These are phyloP conservation scores for Globomyces pollinis-pini DNA, from an alignment of 192 early-diverging fungal species.

Conservation along the genomic window DNA sequence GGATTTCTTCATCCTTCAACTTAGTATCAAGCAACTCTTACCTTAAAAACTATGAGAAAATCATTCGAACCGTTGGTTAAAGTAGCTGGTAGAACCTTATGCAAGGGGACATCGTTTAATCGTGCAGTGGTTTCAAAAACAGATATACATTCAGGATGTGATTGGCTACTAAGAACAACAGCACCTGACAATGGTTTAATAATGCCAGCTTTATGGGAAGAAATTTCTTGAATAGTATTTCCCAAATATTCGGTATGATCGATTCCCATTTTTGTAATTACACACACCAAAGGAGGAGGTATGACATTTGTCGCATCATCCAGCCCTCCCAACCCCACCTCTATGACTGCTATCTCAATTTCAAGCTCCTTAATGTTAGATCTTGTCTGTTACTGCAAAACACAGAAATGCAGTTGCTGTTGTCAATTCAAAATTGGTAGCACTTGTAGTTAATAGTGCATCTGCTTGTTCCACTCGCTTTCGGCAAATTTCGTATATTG, in stretches of 20 bases:
- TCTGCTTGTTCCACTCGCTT: neutral
- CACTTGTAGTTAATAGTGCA: neutral
- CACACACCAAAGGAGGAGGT: conserved; percentile 30
- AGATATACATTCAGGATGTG: conserved; percentile 25
- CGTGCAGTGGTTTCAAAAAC: neutral
- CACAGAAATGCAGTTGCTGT: conserved; percentile 39
- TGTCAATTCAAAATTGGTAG: conserved; percentile 64
- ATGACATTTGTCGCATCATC: conserved; percentile 82
- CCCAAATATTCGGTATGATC: conserved; percentile 75
- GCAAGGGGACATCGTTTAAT: too few species aligned
- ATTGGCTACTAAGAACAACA: conserved; percentile 47
- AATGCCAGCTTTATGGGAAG: conserved; percentile 73
- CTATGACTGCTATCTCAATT: conserved; percentile 70
- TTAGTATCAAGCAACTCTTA: neutral
- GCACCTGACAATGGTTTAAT: conserved; percentile 37
- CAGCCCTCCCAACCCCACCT: conserved; percentile 64
- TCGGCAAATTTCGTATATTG: neutral
- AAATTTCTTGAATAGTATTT: conserved; percentile 56
- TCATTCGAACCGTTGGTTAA: too few species aligned
- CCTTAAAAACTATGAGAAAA: neutral
- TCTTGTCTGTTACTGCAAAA: conserved; percentile 28
- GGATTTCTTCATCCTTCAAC: neutral
- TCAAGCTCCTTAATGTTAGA: too few species aligned
- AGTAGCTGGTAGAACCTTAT: too few species aligned
- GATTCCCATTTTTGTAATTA: conserved; percentile 62